Conservation (phyloP, 2,329 filamentous ascomycete species). For the Alternaria rosae region DNA sequence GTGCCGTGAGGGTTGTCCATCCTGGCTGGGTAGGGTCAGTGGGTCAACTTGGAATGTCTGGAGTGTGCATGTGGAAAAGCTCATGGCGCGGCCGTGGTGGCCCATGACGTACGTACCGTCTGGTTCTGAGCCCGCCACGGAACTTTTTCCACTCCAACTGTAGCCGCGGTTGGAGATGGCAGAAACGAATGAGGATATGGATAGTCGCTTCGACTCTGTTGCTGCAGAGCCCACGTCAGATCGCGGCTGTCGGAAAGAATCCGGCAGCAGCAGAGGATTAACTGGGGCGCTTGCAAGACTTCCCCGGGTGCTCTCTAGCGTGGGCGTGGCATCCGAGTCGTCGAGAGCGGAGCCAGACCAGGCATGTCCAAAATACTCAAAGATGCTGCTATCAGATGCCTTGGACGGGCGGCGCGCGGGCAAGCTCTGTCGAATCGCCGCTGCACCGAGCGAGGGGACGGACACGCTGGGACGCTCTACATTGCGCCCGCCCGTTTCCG, state of each 20-base stretch:
- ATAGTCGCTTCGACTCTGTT: conserved; percentile 69
- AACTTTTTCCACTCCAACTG: conserved; percentile 59
- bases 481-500: conserved; percentile 65
- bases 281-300: conserved; percentile 22
- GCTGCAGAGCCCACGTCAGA: conserved; percentile 52
- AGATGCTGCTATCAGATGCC: conserved; percentile 54
- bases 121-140: conserved; percentile 54
- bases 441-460: conserved; percentile 64
- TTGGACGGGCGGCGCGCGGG: conserved; percentile 51
- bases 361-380: conserved; percentile 32
- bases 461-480: conserved; percentile 68
- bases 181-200: conserved; percentile 74
- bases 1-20: conserved; percentile 39
- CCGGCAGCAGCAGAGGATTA: conserved; percentile 53
- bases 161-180: conserved; percentile 60
- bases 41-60: neutral
- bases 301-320: conserved; percentile 35
- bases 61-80: conserved; percentile 7
- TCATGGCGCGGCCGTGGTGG: neutral
- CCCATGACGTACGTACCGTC: conserved; percentile 51
- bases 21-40: conserved; percentile 29
- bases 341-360: conserved; percentile 55
- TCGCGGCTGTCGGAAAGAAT: conserved; percentile 55
- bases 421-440: conserved; percentile 53
- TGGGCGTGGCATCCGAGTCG: conserved; percentile 57